Base-by-base conservation (phyloP, 805 yeast species). In the Myxozyma kluyveri region DNA sequence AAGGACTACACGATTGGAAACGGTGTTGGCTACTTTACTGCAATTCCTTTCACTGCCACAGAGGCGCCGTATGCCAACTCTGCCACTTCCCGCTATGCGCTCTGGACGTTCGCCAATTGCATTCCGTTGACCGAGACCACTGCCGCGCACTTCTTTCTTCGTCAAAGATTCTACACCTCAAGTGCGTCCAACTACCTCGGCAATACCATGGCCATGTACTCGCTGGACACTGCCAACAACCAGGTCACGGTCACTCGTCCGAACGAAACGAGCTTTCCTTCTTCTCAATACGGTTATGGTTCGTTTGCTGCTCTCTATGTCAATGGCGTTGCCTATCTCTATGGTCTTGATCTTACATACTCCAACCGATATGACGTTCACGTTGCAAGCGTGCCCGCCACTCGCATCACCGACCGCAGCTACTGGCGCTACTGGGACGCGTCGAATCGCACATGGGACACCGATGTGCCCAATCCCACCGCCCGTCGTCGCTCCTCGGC, bases 81-180 rank as follows among this genome's bases (percentile, higher is more conserved):
- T n/a, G 17, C 17, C 17, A 21, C 47, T 18, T 2, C n/a, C 19
- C 49, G 59, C 18, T 51, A 42, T 19, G 56, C 52, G 19, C 35
- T 54, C 18, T 51, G 59, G 59, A 51, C 59, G 12, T 54, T 42
- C 36, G 47, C 56, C 22, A 54, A 54, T 36, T 54, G 56, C 42
- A 48, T 54, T 10, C 54, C 36, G 38, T 40, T 51, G 14, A 12
- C 38, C 31, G 45, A 19, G 21, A 47, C 52, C 17, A 4, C 26
- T 1, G 56, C 59, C 9, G 52, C 49, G 2, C 50, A 51, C 29
- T 56, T 56, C 35, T 49, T 42, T 32, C 26, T 7, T 18, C 44
- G 52, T 18, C 17, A 26, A 23, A 48, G 52, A 39, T 53, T 26
- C 50, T 19, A 19, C 6, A 19, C 54, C 18, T 12, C 40, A 7